Evolutionary conservation across 2,329 filamentous ascomycete species (phyloP), one percentile per base, ranked within the genome.

Genomic region (Ceratocystis variospora): DNA sequence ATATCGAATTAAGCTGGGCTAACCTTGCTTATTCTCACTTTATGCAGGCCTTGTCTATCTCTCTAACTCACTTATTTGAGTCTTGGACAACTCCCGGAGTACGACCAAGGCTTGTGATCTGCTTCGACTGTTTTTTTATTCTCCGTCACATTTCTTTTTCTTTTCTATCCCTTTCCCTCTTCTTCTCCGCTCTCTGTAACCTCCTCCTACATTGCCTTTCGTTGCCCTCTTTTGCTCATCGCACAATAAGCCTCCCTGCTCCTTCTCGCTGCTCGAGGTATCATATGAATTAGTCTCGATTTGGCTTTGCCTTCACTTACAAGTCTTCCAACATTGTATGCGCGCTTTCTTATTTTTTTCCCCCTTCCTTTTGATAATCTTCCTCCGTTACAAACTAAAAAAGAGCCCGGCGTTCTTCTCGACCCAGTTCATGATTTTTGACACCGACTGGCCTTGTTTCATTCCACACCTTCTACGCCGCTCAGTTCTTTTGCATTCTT

Each of bases 71-170:
- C 57, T 55, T 67, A 28, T 44, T 61, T 64, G 46, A 57, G 62
- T 59, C 53, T 64, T 50, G 53, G 28, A 68, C 50, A 55, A 67
- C 66, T 67, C 62, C 66, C 63, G 66, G 63, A 62, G 66, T 67
- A 57, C 62, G 19, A 62, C 50, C 55, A 59, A 67, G 63, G 62
- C 53, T 61, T 64, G 53, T 44, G 66, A 67, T 64, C 62, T 45
- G 46, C 33, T 41, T 41, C 46, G 53, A 28, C 48, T 66, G 15
- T 63, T 64, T 64, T 64, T 61, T 62, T 68, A 5, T 59, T 62
- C 61, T 45, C 33, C 28, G 44, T 55, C 41, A 46, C 50, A 5
- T 61, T 62, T 53, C 31, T 31, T 28, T 63, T 25, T 28, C 55
- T 25, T 33, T 65, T 15, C 53, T 59, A 12, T n/a, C 59, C 31